Evolutionary conservation across 805 yeast species (phyloP).

Genomic region (Saccharomycopsis fodiens): DNA sequence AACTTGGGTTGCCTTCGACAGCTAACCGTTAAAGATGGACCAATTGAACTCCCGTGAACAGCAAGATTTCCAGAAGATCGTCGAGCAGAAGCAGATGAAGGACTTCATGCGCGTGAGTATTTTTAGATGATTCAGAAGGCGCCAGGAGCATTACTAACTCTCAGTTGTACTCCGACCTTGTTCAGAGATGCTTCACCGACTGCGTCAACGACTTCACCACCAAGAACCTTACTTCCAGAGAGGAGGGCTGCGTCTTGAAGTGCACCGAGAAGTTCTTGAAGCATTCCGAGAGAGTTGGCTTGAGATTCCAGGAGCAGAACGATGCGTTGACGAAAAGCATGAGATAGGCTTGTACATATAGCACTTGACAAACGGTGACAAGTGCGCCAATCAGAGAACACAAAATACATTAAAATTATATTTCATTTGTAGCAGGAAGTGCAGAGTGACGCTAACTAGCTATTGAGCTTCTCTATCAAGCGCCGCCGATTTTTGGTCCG

Average conservation of each 20-base stretch:
- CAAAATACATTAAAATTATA: too few relatives aligned
- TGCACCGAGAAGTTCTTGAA: conserved; percentile 97
- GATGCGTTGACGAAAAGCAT: conserved; percentile 70
- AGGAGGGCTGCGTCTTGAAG: conserved; percentile 75
- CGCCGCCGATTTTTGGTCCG: too few relatives aligned
- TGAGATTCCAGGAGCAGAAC: conserved; percentile 97
- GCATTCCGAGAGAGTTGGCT: conserved; percentile 97
- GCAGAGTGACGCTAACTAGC: too few relatives aligned
- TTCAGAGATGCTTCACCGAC: conserved; percentile 94
- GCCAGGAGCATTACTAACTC: conserved; percentile 5
- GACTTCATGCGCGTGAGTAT: conserved; percentile 84
- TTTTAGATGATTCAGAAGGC: neutral
- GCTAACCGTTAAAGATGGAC: conserved; percentile 50
- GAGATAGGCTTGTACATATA: conserved; percentile 25
- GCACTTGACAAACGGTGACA: too few relatives aligned
- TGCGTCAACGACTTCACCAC: conserved; percentile 99
- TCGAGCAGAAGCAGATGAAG: conserved; percentile 96
- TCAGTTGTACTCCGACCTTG: conserved; percentile 78
- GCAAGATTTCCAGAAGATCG: conserved; percentile 90
- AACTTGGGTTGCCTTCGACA: neutral
- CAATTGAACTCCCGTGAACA: conserved; percentile 92
- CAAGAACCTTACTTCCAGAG: conserved; percentile 75
- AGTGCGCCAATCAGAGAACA: too few relatives aligned
- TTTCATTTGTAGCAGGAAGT: too few relatives aligned
- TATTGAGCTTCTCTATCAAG: too few relatives aligned